Conservation (phyloP, 768 basidiomycete genomes). For the Kwoniella dejecticola region DNA sequence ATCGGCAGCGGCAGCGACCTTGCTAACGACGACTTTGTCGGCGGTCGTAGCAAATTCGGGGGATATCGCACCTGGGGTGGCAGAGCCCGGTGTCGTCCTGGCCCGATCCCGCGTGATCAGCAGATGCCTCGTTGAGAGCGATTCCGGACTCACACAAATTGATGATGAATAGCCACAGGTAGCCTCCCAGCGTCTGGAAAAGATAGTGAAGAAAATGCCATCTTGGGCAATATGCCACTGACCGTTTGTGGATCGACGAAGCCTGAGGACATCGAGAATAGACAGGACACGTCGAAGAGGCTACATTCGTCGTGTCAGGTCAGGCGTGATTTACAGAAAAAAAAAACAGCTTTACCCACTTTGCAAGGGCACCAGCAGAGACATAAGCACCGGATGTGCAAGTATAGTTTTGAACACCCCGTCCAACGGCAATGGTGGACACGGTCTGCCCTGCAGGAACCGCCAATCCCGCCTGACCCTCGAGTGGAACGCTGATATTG, state of each 20-base stretch:
- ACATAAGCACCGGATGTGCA: slow-evolving; percentile 44
- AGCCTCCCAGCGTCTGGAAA: slow-evolving; percentile 28
- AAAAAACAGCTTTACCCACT: slow-evolving; percentile 24
- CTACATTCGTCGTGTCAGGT: background rate
- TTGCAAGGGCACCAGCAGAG: slow-evolving; percentile 43
- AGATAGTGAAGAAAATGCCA: slow-evolving; percentile 62
- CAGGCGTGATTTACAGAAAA: slow-evolving; percentile 1
- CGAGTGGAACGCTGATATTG: slow-evolving; percentile 26
- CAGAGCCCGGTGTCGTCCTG: slow-evolving; percentile 22
- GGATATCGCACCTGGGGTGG: slow-evolving; percentile 30
- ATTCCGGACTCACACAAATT: slow-evolving; percentile 35
- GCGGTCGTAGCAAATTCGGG: slow-evolving; percentile 29
- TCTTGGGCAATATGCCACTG: slow-evolving; percentile 57
- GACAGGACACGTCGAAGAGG: slow-evolving; percentile 65
- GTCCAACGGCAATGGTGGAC: slow-evolving; percentile 33
- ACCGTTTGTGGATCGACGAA: slow-evolving; percentile 47
- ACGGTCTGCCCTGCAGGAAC: slow-evolving; percentile 31
- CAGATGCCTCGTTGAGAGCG: background rate
- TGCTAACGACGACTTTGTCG: slow-evolving; percentile 24
- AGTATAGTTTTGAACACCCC: slow-evolving; percentile 57
- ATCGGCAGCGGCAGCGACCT: slow-evolving; percentile 15
- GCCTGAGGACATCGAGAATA: slow-evolving; percentile 54
- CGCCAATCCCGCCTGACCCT: slow-evolving; percentile 12
- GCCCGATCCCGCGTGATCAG: no score
- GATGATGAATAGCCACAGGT: slow-evolving; percentile 34